Evolutionary conservation across 345 rosid genomes (phyloP).

Genomic region (Populus simonii): DNA sequence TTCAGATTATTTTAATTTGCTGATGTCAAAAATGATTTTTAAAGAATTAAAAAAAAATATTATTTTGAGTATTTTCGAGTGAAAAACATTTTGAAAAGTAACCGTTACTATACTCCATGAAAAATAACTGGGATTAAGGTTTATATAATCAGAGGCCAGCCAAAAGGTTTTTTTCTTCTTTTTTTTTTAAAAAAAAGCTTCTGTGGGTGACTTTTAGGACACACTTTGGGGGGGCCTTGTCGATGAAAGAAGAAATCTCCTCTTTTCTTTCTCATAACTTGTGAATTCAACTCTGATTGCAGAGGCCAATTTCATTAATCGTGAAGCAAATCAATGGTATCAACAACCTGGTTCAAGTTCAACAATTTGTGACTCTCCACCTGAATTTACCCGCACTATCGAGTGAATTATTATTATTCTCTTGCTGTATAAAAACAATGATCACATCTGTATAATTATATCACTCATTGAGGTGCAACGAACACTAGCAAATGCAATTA

Average conservation of each 20-base stretch:
- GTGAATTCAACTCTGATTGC: slow-evolving; percentile 13
- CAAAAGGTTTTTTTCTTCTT: no score
- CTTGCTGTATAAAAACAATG: background rate
- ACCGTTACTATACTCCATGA: rapidly evolving
- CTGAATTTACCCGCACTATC: slow-evolving; percentile 27
- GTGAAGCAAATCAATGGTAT: slow-evolving; percentile 80
- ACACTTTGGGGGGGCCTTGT: background rate
- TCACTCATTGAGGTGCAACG: background rate
- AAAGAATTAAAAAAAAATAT: no score
- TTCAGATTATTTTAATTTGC: no score
- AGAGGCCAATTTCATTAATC: slow-evolving; percentile 83
- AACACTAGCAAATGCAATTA: no score
- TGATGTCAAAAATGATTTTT: no score
- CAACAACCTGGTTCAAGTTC: slow-evolving; percentile 53
- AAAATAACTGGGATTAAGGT: background rate
- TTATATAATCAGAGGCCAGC: background rate
- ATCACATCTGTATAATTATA: background rate
- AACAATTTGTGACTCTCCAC: slow-evolving; percentile 23
- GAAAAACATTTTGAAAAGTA: no score
- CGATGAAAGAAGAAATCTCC: background rate
- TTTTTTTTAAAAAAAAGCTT: no score
- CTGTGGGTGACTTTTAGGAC: background rate
- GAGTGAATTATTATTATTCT: slow-evolving; percentile 12
- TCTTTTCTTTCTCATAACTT: background rate
- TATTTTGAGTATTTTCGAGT: no score